These are phyloP conservation scores for Conticribra guillardii DNA, from an alignment of 108 stramenopile genomes.

Conservation along the genomic window DNA sequence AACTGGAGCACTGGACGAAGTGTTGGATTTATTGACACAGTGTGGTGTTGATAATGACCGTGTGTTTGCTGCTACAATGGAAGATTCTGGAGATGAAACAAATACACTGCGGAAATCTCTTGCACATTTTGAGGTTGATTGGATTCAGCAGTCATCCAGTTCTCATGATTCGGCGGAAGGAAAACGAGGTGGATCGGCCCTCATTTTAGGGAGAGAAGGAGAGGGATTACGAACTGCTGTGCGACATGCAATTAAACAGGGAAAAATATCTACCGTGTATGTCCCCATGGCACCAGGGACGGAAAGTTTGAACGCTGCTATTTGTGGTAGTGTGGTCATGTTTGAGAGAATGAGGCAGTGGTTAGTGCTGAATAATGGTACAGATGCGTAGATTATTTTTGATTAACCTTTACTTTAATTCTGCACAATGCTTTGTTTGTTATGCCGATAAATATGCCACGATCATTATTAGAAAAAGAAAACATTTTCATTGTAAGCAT, in stretches of 20 bases:
- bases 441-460: no score
- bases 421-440: no score
- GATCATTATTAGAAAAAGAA: no score
- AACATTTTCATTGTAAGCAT: no score
- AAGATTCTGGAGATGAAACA: conserved; percentile 42
- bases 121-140: conserved; percentile 68
- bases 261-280: conserved; percentile 65
- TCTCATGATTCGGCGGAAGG: conserved; percentile 8
- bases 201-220: conserved; percentile 87
- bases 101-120: conserved; percentile 14
- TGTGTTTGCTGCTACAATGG: conserved; percentile 82
- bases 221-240: conserved; percentile 66
- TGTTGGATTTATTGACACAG: conserved; percentile 33
- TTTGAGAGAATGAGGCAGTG: conserved; percentile 78
- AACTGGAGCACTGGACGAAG: conserved; percentile 16
- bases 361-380: no score
- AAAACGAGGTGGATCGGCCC: conserved; percentile 45
- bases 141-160: conserved; percentile 46
- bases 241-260: conserved; percentile 50
- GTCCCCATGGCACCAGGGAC: conserved; percentile 84
- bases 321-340: conserved; percentile 86
- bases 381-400: no score
- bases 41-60: conserved; percentile 43
- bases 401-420: no score
- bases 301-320: conserved; percentile 88